Base-by-base conservation (phyloP, 257 asterid genomes). In the Ligustrum vulgare region DNA sequence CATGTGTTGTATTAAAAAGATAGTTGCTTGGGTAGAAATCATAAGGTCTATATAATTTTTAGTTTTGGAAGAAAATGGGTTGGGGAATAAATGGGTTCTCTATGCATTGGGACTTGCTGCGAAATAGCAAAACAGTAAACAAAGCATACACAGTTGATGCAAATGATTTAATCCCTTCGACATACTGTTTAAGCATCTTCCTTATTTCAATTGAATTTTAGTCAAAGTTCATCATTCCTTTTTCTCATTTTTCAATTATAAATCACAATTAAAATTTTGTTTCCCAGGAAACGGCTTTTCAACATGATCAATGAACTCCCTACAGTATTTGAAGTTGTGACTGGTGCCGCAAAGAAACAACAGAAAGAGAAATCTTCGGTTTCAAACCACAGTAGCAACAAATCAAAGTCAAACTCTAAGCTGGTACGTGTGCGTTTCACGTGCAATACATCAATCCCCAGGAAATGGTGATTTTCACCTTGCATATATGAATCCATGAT, bases 221-320 rank as follows among this genome's bases (percentile, higher is more conserved):
- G 28, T 45, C 28, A 10, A 70, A 68, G 68, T 60, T 73, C 47
- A 37, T 22, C 4, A 20, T 72, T 15, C 67, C 12, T 6, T 16
- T 70, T 47, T 75, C 51, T 11, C 31, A 13, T 60, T 62, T 32
- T 69, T 36, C 62, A 56, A 56, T 36, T 39, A 39, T 13, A 11
- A 16, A 51, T 69, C 77, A 69, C 25, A 31, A 35, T 67, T 67
- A 7, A 43, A 49, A 18, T 39, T 76, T 76, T 72, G 68, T 81
- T 63, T 49, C 82, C 69, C 89, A 93, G 98, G 95, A 84, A 85
- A 73, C 86, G 88, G 62, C 96, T 93, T 49, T 93, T 91, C 83
- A 81, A 80, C 87, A 79, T 89, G 97, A 87, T 91, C 78, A 91
- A 88, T 77, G 93, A 87, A 49, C 86, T 89, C 36, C 97, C 97